Base-by-base conservation (phyloP, 1,284 basidiomycete genomes). In the Fomes fomentarius region DNA sequence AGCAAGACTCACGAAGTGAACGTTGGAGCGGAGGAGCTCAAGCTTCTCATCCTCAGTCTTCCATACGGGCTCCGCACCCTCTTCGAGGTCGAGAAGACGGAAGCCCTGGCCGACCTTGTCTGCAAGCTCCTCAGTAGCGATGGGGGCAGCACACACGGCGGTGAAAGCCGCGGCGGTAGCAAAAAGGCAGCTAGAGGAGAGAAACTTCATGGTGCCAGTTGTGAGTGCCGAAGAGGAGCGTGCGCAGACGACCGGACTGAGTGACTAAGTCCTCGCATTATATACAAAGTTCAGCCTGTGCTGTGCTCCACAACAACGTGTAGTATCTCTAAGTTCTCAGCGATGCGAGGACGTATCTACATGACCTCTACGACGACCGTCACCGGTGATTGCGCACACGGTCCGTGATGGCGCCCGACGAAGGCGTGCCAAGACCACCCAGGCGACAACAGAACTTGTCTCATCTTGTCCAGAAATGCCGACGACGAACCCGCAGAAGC, bases 21-120 rank as follows among this genome's bases (percentile, higher is more conserved):
- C 47, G 5, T 53, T 42, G 14, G 41, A 30, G 12, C 57, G 57
- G 31, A 58, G 28, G 8, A 58, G 57, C 17, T 52, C 52, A 8
- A 58, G 50, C 42, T 54, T 58, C 47, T 58, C 57, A 35, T 52
- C 52, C 26, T 76, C 74, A 4, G 74, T 72, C 66, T 73, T 81
- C 82, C 82, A 84, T 9, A 81, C 77, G 7, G 76, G 76, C 4
- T 73, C 71, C 15, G 65, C 69, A 33, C 68, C 71, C 42, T 78
- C 78, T 8, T 65, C 70, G 44, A 83, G 74, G 56, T 76, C 75
- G 33, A 84, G 73, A 24, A 85, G 73, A 31, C 80, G 76, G 31
- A 82, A 64, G n/a, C 75, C 75, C 49, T 72, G 58, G 3, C 67
- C 67, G 9, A 69, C 58, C 48, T 77, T 77, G 51, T 62, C 57